Evolutionary conservation across 2,329 filamentous ascomycete species (phyloP).

Genomic region (Pyrenophora tritici-repentis): DNA sequence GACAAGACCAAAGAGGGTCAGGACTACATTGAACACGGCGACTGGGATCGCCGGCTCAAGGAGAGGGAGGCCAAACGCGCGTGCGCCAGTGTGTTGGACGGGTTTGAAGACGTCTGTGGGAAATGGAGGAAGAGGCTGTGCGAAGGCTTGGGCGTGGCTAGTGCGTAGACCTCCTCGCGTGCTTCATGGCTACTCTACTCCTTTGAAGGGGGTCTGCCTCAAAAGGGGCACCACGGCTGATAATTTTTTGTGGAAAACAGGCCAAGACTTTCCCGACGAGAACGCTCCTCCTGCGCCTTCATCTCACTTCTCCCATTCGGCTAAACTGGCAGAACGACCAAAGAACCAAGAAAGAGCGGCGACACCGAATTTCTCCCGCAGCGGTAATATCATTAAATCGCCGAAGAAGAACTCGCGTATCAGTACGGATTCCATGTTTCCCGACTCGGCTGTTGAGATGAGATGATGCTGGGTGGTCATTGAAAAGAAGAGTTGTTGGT

Average conservation of each 20-base stretch:
- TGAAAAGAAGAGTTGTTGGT: not conserved
- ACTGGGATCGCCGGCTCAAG: constrained; percentile 78
- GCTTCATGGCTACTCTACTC: not conserved
- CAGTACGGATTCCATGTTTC: constrained; percentile 15
- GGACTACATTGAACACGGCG: constrained; percentile 77
- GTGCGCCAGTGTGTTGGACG: constrained; percentile 85
- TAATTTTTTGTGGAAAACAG: not conserved
- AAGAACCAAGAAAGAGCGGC: not conserved
- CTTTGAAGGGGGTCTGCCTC: no score
- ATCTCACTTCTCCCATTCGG: not conserved
- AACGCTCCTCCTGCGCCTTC: not conserved
- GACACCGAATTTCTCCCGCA: not conserved
- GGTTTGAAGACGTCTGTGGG: constrained; percentile 90
- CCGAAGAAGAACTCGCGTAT: not conserved
- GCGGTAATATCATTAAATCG: not conserved
- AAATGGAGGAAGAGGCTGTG: constrained; percentile 79
- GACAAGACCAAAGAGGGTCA: constrained; percentile 83
- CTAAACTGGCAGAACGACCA: not conserved
- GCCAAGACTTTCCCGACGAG: not conserved
- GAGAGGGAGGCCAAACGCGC: constrained; percentile 81
- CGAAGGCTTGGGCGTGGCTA: constrained; percentile 45
- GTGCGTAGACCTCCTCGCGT: constrained; percentile 31
- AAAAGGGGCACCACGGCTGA: not conserved
- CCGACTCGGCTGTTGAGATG: constrained; percentile 8
- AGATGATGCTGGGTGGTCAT: not conserved